Conservation (phyloP, 768 basidiomycete genomes). For the Suillus paluster region DNA sequence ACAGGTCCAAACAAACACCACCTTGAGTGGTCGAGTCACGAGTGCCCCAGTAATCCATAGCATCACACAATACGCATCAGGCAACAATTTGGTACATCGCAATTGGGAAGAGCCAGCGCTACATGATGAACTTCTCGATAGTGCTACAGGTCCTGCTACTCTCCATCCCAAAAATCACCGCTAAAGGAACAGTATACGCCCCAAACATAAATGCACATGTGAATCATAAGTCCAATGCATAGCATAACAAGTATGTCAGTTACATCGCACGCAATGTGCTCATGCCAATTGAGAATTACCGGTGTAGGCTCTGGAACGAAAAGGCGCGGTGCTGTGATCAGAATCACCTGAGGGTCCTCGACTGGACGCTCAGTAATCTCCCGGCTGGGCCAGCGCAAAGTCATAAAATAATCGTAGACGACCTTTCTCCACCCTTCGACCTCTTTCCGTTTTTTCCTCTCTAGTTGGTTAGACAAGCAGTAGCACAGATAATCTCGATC, state of each 20-base stretch:
- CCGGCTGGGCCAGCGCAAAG: constrained; percentile 22
- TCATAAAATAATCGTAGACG: constrained; percentile 24
- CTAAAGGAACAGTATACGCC: constrained; percentile 34
- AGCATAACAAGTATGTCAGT: constrained; percentile 32
- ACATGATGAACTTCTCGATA: background rate
- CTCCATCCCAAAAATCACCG: too few species aligned
- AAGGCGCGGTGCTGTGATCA: background rate
- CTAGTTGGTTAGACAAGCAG: constrained; percentile 31
- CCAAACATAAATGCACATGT: constrained; percentile 30
- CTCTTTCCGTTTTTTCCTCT: constrained; percentile 30
- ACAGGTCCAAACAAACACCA: background rate
- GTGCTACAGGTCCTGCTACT: too few species aligned
- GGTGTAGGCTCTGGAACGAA: constrained; percentile 14
- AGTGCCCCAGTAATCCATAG: too few species aligned
- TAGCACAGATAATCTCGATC: constrained; percentile 33
- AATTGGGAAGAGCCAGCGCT: background rate
- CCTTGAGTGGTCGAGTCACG: too few species aligned
- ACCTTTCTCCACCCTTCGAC: constrained; percentile 18
- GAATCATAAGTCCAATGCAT: constrained; percentile 28
- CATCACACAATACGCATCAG: too few species aligned
- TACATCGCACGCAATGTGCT: constrained; percentile 29
- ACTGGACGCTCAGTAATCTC: constrained; percentile 5
- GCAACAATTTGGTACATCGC: background rate
- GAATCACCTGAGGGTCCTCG: background rate
- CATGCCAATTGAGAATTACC: constrained; percentile 19